phyloP scores from a whole-genome alignment of 2,329 filamentous ascomycete species.

The Aaosphaeria pasadenensis region DNA sequence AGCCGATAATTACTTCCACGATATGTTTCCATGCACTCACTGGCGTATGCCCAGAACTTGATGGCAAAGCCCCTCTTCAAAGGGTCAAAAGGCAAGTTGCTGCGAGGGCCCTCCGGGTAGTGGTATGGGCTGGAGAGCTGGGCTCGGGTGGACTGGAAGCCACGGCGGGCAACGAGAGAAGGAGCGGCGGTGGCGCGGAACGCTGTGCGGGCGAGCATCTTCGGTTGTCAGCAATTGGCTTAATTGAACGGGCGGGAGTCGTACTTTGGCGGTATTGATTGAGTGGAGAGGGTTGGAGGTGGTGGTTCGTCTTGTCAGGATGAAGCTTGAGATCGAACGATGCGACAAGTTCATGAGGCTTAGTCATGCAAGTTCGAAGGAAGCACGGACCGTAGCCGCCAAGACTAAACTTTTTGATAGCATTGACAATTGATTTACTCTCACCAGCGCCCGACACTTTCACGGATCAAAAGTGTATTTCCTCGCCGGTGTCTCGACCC shows the following conservation, averaged over 20 bases:
- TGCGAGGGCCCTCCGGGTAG: conserved; percentile 93
- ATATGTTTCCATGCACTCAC: conserved; percentile 42
- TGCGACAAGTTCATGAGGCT: too few relatives aligned
- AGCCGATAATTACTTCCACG: background rate
- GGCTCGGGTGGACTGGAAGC: conserved; percentile 87
- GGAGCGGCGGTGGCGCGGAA: conserved; percentile 61
- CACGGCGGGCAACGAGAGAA: conserved; percentile 76
- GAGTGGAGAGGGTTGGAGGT: conserved; percentile 19
- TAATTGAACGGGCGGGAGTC: conserved; percentile 21
- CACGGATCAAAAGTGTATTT: too few relatives aligned
- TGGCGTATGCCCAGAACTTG: conserved; percentile 79
- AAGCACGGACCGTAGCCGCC: too few relatives aligned
- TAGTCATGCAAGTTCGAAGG: too few relatives aligned
- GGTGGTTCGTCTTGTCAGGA: background rate
- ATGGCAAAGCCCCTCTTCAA: conserved; percentile 79
- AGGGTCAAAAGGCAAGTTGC: conserved; percentile 97
- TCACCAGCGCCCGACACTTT: too few relatives aligned
- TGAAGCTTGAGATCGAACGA: background rate
- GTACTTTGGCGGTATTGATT: conserved; percentile 27
- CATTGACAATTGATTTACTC: too few relatives aligned
- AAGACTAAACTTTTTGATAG: too few relatives aligned
- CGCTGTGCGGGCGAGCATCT: conserved; percentile 76
- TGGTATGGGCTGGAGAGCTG: conserved; percentile 91
- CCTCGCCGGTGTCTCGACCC: too few relatives aligned
- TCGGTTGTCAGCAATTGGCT: conserved; percentile 30